Evolutionary conservation across 495 filamentous ascomycete genomes (phyloP).

Genomic region (Penicillium taxi): DNA sequence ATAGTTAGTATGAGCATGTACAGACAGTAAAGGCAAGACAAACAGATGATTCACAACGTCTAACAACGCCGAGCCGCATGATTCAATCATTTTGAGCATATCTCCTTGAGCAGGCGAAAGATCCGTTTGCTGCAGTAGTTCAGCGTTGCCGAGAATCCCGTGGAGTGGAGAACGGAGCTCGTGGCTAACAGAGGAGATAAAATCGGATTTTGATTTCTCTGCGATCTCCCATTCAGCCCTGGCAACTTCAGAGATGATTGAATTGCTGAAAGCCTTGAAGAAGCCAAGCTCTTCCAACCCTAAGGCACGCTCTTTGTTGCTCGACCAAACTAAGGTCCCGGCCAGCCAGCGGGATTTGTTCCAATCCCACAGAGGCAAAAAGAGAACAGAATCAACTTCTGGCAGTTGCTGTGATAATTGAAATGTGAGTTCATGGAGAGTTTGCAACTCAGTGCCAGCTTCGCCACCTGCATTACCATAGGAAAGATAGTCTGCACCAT

Average conservation of each 20-base stretch:
- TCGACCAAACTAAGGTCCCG: conserved; percentile 50
- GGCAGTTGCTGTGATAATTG: no score
- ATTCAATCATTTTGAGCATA: conserved; percentile 56
- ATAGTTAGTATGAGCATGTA: not conserved
- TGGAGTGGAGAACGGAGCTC: conserved; percentile 66
- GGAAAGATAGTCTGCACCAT: conserved; percentile 1
- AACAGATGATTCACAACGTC: conserved; percentile 60
- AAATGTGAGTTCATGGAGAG: no score
- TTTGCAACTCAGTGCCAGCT: no score
- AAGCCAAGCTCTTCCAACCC: conserved; percentile 43
- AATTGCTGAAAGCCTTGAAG: conserved; percentile 52
- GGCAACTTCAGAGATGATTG: conserved; percentile 52
- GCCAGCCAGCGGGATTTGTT: conserved; percentile 56
- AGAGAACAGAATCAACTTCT: conserved; percentile 45
- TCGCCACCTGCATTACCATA: no score
- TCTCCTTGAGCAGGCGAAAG: conserved; percentile 46
- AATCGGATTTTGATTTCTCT: conserved; percentile 56
- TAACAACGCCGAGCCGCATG: conserved; percentile 56
- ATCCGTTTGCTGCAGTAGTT: conserved; percentile 52
- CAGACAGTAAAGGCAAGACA: not conserved
- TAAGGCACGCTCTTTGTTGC: conserved; percentile 34
- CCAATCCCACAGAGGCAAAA: conserved; percentile 56
- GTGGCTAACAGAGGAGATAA: conserved; percentile 66
- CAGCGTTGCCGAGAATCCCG: conserved; percentile 56
- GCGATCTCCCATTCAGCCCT: conserved; percentile 41